These are phyloP conservation scores for Oleoguttula mirabilis DNA, from an alignment of 495 filamentous ascomycete genomes.

Conservation along the genomic window DNA sequence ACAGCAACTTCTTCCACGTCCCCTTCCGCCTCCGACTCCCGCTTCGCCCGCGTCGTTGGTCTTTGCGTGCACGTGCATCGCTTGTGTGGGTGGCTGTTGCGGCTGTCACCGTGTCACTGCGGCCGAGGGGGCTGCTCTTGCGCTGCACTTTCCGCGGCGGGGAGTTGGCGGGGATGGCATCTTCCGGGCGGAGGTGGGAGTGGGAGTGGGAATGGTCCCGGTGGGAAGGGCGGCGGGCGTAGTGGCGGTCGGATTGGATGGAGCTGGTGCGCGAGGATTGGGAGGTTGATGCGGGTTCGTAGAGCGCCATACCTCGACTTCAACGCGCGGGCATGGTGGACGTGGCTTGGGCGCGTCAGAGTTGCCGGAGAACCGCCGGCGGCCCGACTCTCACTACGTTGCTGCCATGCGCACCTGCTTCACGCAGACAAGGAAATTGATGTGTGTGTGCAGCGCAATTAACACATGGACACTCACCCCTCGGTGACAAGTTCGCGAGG, in stretches of 20 bases:
- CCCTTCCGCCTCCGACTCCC: conserved; percentile 50
- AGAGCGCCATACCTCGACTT: too few relatives aligned
- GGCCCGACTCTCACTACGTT: too few relatives aligned
- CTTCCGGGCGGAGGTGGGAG: conserved; percentile 57
- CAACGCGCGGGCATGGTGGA: too few relatives aligned
- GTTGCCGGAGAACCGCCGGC: too few relatives aligned
- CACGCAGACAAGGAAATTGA: too few relatives aligned
- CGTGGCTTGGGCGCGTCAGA: too few relatives aligned
- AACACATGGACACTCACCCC: too few relatives aligned
- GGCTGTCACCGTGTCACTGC: conserved; percentile 11
- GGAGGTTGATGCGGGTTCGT: conserved; percentile 3
- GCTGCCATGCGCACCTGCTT: too few relatives aligned
- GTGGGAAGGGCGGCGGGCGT: neutral
- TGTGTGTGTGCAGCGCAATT: too few relatives aligned
- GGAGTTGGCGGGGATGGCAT: conserved; percentile 57
- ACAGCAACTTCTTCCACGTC: conserved; percentile 87
- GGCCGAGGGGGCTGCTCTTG: conserved; percentile 28
- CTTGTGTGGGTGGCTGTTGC: conserved; percentile 13
- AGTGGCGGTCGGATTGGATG: conserved; percentile 2
- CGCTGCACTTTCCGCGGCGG: conserved; percentile 37
- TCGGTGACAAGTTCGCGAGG: too few relatives aligned
- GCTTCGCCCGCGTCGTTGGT: conserved; percentile 41
- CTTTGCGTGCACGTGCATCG: conserved; percentile 31
- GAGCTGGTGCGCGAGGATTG: conserved; percentile 8
- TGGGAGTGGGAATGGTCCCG: neutral